phyloP scores from a whole-genome alignment of 768 basidiomycete genomes.

The Auricularia auricula-judae region DNA sequence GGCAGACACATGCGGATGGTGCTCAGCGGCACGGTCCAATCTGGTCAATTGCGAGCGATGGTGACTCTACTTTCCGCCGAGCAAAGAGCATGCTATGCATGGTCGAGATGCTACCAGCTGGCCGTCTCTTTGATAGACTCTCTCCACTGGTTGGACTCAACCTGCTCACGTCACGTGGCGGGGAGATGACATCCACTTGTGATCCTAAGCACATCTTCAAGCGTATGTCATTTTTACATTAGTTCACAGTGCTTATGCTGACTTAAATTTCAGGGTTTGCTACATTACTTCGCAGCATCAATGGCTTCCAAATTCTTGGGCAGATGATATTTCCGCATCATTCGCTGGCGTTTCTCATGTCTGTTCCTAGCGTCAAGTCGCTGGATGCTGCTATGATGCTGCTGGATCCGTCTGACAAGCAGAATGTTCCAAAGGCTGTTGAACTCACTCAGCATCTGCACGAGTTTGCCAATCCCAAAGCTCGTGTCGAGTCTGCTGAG shows the following conservation, averaged over 20 bases:
- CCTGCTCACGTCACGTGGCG: background rate
- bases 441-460: slow-evolving; percentile 14
- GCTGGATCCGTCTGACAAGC: slow-evolving; percentile 19
- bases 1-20: background rate
- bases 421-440: slow-evolving; percentile 23
- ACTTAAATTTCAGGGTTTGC: background rate
- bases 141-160: background rate
- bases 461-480: background rate
- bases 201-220: background rate
- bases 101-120: background rate
- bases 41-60: background rate
- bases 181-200: background rate
- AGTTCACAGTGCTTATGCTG: too few relatives aligned
- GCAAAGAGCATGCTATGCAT: background rate
- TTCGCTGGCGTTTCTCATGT: background rate
- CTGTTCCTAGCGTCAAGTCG: background rate
- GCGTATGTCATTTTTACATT: background rate
- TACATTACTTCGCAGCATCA: background rate
- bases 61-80: background rate
- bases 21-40: background rate
- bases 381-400: slow-evolving; percentile 4
- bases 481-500: too few relatives aligned
- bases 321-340: background rate
- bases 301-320: background rate
- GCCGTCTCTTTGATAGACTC: background rate